phyloP scores from a whole-genome alignment of 306 rosid genomes.

The Abrus precatorius region DNA sequence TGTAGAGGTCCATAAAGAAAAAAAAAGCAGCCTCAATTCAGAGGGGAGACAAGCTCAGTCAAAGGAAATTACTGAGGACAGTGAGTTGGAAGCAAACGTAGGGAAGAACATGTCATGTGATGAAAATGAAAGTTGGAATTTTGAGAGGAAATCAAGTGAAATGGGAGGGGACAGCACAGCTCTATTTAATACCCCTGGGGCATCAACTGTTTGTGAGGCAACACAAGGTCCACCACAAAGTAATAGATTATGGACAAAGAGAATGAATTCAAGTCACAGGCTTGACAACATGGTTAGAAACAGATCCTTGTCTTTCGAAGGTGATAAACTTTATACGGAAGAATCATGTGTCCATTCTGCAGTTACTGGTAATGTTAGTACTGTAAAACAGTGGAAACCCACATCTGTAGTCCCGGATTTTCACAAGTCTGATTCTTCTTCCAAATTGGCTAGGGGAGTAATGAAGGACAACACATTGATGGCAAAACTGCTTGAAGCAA shows the following conservation, averaged over 20 bases:
- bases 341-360: conserved; percentile 50
- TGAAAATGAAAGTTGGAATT: conserved; percentile 40
- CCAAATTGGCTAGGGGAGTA: conserved; percentile 56
- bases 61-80: conserved; percentile 38
- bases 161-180: conserved; percentile 41
- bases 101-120: conserved; percentile 43
- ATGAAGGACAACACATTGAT: conserved; percentile 66
- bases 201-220: conserved; percentile 44
- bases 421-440: conserved; percentile 49
- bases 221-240: conserved; percentile 49
- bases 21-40: conserved; percentile 47
- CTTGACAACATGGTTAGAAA: conserved; percentile 49
- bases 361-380: conserved; percentile 55
- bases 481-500: conserved; percentile 79
- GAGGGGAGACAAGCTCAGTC: conserved; percentile 40
- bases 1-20: conserved; percentile 40
- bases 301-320: conserved; percentile 56
- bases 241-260: conserved; percentile 39
- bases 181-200: conserved; percentile 43
- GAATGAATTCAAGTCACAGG: conserved; percentile 41
- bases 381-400: conserved; percentile 61
- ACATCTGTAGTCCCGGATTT: conserved; percentile 51
- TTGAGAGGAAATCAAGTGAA: conserved; percentile 44
- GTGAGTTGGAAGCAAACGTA: conserved; percentile 32
- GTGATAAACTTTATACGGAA: conserved; percentile 50